A percentile compares a stretch with the other conserved stretches of the same genome.
phyloP scores from a whole-genome alignment of 192 early-diverging fungal genomes.

The Endogone sp. region DNA sequence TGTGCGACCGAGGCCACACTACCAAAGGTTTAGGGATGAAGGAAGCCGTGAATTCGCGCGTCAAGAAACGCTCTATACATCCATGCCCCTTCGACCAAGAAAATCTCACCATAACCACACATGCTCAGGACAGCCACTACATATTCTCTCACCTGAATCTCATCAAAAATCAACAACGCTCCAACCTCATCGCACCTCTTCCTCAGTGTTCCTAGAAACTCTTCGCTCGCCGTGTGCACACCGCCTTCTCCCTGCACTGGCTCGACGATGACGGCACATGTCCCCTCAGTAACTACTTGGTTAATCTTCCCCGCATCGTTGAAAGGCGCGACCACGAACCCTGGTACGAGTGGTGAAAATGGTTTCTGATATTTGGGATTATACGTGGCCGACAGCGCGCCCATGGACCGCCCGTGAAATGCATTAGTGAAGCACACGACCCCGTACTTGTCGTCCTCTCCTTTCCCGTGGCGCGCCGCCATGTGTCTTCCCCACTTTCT shows the following conservation, averaged over 20 bases:
- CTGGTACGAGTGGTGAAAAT: conserved; percentile 87
- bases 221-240: conserved; percentile 63
- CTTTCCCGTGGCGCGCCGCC: conserved; percentile 12
- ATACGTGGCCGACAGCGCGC: conserved; percentile 92
- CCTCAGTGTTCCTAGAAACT: conserved; percentile 78
- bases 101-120: conserved; percentile 6
- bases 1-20: conserved; percentile 88
- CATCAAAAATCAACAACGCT: conserved; percentile 92
- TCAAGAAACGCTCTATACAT: conserved; percentile 13
- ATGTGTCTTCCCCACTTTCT: conserved; percentile 76
- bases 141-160: conserved; percentile 70
- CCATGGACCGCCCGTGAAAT: conserved; percentile 97
- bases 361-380: conserved; percentile 93
- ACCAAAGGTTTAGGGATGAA: conserved; percentile 20
- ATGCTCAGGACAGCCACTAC: too few relatives aligned
- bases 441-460: conserved; percentile 54
- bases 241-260: conserved; percentile 98
- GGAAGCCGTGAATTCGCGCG: neutral
- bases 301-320: conserved; percentile 67
- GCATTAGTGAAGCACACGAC: conserved; percentile 87
- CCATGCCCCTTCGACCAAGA: neutral
- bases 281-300: conserved; percentile 66
- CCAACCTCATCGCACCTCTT: conserved; percentile 79
- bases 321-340: conserved; percentile 65
- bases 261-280: conserved; percentile 93